A percentile compares a stretch with the other conserved stretches of the same genome.
Conservation (phyloP, 176 grass and related monocot genomes). For the Melocanna baccifera region DNA sequence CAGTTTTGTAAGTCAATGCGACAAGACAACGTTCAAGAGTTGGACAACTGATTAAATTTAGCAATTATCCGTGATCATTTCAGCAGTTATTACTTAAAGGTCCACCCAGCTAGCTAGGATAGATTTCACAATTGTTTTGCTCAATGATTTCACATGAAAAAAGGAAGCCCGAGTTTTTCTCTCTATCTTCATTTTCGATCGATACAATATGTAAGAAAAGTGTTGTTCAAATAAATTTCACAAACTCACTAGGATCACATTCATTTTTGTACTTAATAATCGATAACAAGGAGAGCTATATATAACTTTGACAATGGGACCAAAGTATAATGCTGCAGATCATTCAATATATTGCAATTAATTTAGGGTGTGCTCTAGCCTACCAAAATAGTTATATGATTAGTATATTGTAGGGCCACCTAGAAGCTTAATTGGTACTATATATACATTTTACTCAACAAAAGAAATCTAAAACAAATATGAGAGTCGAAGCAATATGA, state of each 20-base stretch:
- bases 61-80: not conserved
- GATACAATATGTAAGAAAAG: not conserved
- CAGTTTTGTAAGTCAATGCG: not conserved
- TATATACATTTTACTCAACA: not conserved
- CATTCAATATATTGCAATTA: not conserved
- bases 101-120: not conserved
- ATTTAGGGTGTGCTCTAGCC: not conserved
- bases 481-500: not conserved
- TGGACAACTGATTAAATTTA: not conserved
- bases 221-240: not conserved
- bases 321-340: not conserved
- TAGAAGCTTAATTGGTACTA: not conserved
- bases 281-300: not conserved
- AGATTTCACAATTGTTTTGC: not conserved
- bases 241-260: not conserved
- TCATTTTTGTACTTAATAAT: not conserved
- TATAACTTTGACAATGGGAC: not conserved
- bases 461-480: not conserved
- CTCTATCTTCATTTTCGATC: not conserved
- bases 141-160: not conserved
- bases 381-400: not conserved
- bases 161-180: not conserved
- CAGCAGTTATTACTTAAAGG: not conserved
- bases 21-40: conserved; percentile 1
- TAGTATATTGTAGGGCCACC: not conserved